These are phyloP conservation scores for Neonectria hederae DNA, from an alignment of 2,329 filamentous ascomycete species.

Conservation along the genomic window DNA sequence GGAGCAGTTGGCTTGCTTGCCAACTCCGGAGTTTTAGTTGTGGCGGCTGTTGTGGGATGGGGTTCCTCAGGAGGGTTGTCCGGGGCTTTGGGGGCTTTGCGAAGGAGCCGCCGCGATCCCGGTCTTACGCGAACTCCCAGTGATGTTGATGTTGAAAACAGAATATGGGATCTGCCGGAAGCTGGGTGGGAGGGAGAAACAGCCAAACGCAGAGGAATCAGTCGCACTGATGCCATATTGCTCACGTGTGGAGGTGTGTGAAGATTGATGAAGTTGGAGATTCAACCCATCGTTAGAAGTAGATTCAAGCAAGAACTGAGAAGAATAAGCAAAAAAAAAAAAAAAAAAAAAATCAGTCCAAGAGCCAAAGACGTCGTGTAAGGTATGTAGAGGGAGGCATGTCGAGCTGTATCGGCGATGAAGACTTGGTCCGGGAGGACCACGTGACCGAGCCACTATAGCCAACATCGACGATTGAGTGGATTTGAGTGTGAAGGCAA, in stretches of 20 bases:
- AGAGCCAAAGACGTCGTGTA: background rate
- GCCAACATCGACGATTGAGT: conserved; percentile 14
- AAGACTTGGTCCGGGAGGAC: background rate
- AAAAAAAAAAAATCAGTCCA: background rate
- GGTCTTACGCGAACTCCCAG: background rate
- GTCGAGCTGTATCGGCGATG: background rate
- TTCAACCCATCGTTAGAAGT: background rate
- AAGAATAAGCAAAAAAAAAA: background rate
- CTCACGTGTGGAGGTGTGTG: background rate
- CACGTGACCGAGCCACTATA: conserved; percentile 19
- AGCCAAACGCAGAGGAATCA: background rate
- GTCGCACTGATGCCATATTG: too few relatives aligned
- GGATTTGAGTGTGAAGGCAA: conserved; percentile 14
- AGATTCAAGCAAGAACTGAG: background rate
- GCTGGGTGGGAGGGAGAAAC: background rate
- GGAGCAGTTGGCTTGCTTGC: background rate
- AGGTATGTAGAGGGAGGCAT: background rate
- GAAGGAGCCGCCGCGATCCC: background rate
- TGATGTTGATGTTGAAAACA: conserved; percentile 19
- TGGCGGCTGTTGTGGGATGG: background rate
- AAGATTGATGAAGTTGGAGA: background rate
- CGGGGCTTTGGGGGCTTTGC: background rate
- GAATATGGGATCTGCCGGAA: background rate
- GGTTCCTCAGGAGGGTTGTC: background rate
- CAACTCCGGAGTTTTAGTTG: background rate